These are phyloP conservation scores for Crithidia sp. DNA, from an alignment of 208 protist species.

Conservation along the genomic window DNA sequence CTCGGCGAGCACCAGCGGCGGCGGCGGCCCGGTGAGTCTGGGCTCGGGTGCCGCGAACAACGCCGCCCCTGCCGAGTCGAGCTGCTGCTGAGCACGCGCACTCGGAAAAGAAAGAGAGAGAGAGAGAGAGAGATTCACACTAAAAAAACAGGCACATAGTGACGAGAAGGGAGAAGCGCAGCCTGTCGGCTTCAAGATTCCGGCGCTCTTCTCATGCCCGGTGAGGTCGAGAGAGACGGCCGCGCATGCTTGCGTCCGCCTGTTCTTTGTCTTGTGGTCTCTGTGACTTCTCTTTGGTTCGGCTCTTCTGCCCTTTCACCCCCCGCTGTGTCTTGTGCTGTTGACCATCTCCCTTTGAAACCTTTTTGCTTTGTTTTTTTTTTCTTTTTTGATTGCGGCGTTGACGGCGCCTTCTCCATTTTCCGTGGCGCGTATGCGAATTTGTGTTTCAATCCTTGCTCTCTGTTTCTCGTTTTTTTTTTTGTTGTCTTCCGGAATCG, in stretches of 20 bases:
- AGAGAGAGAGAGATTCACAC: slow-evolving; percentile 19
- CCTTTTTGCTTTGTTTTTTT: slow-evolving; percentile 1
- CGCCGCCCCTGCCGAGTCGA: slow-evolving; percentile 16
- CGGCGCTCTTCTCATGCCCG: too few species aligned
- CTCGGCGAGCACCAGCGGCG: slow-evolving; percentile 18
- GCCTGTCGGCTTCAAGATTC: too few species aligned
- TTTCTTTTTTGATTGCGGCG: background rate
- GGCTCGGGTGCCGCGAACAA: slow-evolving; percentile 6
- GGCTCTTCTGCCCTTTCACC: background rate
- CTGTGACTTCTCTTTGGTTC: background rate
- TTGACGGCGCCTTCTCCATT: too few species aligned
- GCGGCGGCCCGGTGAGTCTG: slow-evolving; percentile 7
- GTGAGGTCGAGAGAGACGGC: background rate
- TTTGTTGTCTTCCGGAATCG: background rate
- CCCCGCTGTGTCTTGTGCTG: too few species aligned
- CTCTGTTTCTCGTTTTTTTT: slow-evolving; percentile 25
- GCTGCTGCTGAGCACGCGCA: slow-evolving; percentile 12
- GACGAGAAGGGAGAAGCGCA: too few species aligned
- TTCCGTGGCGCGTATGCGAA: too few species aligned
- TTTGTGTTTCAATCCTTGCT: slow-evolving; percentile 13
- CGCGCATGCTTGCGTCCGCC: background rate
- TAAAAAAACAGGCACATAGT: background rate
- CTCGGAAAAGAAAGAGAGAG: background rate
- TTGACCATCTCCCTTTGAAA: too few species aligned
- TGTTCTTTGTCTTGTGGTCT: background rate